Evolutionary conservation across 805 yeast genomes (phyloP), one percentile per base, ranked within the genome.

Genomic region (Candida insectorum): DNA sequence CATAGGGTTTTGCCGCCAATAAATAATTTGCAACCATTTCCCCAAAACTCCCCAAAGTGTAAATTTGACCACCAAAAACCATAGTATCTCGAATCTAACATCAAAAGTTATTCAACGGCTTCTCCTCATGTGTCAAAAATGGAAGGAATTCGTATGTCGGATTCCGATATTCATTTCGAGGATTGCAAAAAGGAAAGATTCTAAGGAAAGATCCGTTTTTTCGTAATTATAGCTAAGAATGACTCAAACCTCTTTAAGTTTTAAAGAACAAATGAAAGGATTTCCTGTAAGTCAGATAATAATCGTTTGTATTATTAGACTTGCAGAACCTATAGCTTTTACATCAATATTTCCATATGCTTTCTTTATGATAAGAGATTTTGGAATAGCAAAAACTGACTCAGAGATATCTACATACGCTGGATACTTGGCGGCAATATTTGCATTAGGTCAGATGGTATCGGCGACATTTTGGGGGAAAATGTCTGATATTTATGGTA

Each of bases 311-410:
- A 39, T 69, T 17, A 71, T 76, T 27, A 59, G 83, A 35, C 69
- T 77, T 37, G 68, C 79, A 6, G 84, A 78, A 48, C 84, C 85
- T 2, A 65, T 78, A 14, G 75, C 82, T 3, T 79, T 77, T 58
- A 75, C 83, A 3, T 75, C 82, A 4, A 52, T 77, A 23, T 77
- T 79, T 48, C 85, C 85, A 2, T 79, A 78, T 46, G 69, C 77
- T 20, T 79, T 71, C 51, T 79, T 73, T 55, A 74, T 78, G 81
- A 77, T 78, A 12, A 53, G 73, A 36, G 79, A 75, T 40, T 77
- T 77, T 48, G 67, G 69, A 4, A 53, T 75, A 8, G 73, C 73
- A 9, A 40, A 71, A 23, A 56, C 62, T 12, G 74, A 73, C 30
- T 65, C 72, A 12, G 73, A 74, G 30, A 74, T 79, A 20, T 65